Evolutionary conservation across 2,329 filamentous ascomycete genomes (phyloP).

Genomic region (Calonectria ilicicola): DNA sequence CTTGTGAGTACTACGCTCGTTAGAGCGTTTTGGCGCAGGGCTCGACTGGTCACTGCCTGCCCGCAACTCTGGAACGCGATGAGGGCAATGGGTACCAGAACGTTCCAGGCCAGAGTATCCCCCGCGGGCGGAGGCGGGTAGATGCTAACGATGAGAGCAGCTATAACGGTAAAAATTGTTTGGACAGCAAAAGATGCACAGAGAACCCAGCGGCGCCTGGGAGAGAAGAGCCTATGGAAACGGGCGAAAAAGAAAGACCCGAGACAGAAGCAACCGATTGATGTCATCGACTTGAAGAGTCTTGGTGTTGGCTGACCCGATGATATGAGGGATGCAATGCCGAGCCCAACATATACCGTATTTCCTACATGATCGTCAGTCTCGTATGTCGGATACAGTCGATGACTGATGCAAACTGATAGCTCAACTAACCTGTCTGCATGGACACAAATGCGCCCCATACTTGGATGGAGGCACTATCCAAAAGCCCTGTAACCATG

Average conservation of each 20-base stretch:
- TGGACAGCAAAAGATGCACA: conserved; percentile 69
- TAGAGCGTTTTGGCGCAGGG: conserved; percentile 75
- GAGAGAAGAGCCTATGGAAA: conserved; percentile 71
- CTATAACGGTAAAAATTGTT: conserved; percentile 59
- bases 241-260: conserved; percentile 79
- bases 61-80: conserved; percentile 84
- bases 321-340: conserved; percentile 49
- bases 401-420: not conserved
- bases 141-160: conserved; percentile 65
- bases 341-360: conserved; percentile 83
- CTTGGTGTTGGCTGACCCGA: conserved; percentile 62
- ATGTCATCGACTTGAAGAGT: conserved; percentile 65
- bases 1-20: conserved; percentile 86
- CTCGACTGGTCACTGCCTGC: conserved; percentile 80
- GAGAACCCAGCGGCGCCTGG: conserved; percentile 74
- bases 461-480: conserved; percentile 80
- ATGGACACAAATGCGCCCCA: conserved; percentile 87
- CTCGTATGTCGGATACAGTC: not conserved
- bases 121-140: conserved; percentile 52
- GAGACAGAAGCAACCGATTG: conserved; percentile 76
- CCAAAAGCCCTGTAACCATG: conserved; percentile 80
- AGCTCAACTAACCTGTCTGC: conserved; percentile 74
- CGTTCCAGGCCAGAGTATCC: conserved; percentile 66
- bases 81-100: conserved; percentile 74
- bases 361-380: conserved; percentile 63